Conservation (phyloP, 768 basidiomycete species). For the Xerocomellus intermedius region DNA sequence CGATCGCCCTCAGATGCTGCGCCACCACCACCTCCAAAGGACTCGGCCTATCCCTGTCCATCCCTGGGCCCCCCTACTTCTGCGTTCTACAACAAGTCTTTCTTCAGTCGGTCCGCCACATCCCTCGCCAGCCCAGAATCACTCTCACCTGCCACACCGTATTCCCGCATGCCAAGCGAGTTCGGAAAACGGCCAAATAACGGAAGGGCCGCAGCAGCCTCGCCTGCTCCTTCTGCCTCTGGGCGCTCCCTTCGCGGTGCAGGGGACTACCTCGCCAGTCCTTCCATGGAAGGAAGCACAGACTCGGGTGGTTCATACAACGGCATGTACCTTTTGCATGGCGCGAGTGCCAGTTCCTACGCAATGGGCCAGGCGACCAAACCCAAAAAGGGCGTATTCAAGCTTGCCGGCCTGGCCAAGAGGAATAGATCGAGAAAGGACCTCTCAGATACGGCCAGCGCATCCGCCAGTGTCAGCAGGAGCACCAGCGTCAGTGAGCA, state of each 20-base stretch:
- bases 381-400: slow-evolving; percentile 35
- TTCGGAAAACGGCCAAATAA: slow-evolving; percentile 1
- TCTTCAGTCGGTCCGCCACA: slow-evolving; percentile 43
- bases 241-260: slow-evolving; percentile 19
- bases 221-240: slow-evolving; percentile 20
- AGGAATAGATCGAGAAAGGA: slow-evolving; percentile 34
- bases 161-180: not conserved
- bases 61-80: slow-evolving; percentile 4
- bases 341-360: slow-evolving; percentile 18
- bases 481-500: slow-evolving; percentile 13
- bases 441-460: slow-evolving; percentile 23
- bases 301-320: slow-evolving; percentile 26
- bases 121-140: slow-evolving; percentile 39
- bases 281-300: slow-evolving; percentile 26
- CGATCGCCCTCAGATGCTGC: slow-evolving; percentile 12
- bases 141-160: slow-evolving; percentile 14
- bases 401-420: slow-evolving; percentile 34
- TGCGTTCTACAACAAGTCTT: slow-evolving; percentile 28
- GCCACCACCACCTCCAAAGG: slow-evolving; percentile 63
- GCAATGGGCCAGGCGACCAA: slow-evolving; percentile 11
- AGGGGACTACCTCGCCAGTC: slow-evolving; percentile 7
- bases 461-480: slow-evolving; percentile 11
- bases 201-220: slow-evolving; percentile 7
- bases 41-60: too few relatives aligned
- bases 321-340: slow-evolving; percentile 13